These are phyloP conservation scores for Pythium aphanidermatum DNA, from an alignment of 352 stramenopile species.

Conservation along the genomic window DNA sequence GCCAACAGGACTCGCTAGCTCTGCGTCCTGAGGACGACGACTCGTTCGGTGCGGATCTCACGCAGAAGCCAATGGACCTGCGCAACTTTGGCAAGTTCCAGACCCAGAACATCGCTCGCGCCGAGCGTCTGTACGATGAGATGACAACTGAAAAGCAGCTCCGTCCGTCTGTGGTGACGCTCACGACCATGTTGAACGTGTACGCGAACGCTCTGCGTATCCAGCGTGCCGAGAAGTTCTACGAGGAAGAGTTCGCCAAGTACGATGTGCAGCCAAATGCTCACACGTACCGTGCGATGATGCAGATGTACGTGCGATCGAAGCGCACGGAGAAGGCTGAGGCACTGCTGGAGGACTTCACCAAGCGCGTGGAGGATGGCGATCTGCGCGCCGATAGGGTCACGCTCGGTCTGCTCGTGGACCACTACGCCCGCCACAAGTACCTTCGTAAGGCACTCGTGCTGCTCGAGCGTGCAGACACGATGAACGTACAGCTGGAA, in stretches of 20 bases:
- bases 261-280: conserved; percentile 38
- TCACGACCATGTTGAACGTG: conserved; percentile 75
- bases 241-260: conserved; percentile 39
- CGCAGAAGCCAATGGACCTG: conserved; percentile 50
- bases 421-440: conserved; percentile 66
- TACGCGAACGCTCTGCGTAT: conserved; percentile 74
- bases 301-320: conserved; percentile 76
- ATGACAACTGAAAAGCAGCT: conserved; percentile 44
- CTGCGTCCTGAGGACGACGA: conserved; percentile 25
- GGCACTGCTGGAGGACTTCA: conserved; percentile 36
- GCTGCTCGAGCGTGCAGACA: conserved; percentile 59
- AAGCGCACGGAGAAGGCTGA: conserved; percentile 57
- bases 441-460: conserved; percentile 55
- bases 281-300: conserved; percentile 68
- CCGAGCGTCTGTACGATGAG: conserved; percentile 53
- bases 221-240: conserved; percentile 41
- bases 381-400: conserved; percentile 52
- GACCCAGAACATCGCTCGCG: conserved; percentile 58
- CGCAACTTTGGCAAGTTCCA: conserved; percentile 66
- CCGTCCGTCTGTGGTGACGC: conserved; percentile 37
- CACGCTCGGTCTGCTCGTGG: conserved; percentile 62
- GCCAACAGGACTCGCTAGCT: conserved; percentile 21
- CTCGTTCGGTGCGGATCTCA: conserved; percentile 37
- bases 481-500: conserved; percentile 35
- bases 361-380: conserved; percentile 33